Evolutionary conservation across 2,329 filamentous ascomycete species (phyloP), one percentile per base, ranked within the genome.

Genomic region (Herpotrichia juniperi): DNA sequence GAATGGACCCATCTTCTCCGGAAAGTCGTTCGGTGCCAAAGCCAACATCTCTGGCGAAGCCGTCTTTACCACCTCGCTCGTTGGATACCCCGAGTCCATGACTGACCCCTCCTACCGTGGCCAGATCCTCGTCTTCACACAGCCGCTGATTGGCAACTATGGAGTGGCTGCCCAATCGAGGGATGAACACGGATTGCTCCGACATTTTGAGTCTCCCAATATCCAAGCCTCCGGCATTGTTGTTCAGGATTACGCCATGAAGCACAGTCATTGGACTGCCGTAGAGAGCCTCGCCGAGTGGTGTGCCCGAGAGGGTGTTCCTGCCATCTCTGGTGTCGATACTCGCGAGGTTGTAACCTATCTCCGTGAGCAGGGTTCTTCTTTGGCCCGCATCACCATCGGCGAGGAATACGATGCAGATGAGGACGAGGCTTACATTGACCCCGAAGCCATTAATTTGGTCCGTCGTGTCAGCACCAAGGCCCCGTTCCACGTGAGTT

Each of bases 391-490:
- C 71, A 96, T 99, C 77, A 90, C 92, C 37, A 88, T 96, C 67
- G 94, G 94, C 64, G 94, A 97, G 72, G 93, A 97, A 80, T 99
- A 99, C 74, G 94, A 99, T 77, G 93, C 93, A 60, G 93, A 97
- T 68, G 91, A 99, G 80, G 94, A 97, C 67, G 94, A 97, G 80
- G 89, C 93, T 60, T 99, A 91, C 76, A 81, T 96, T 70, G 94
- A 99, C 74, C 94, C 94, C 10, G 91, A 91, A 74, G 91, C 93
- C 78, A 96, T 97, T 79, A 96, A 99, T 82, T 82, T 97, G 59
- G 94, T 97, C 66, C 91, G 91, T 77, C 90, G 90, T 68, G 94
- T 99, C 64, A 96, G 90, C 82, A 99, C 94, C 77, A 99, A 99
- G 82, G 90, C 93, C 59, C 94, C 94, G 35, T 99, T 97, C 81